Base-by-base conservation (phyloP, 805 yeast species). In the Metschnikowia corniflorae region DNA sequence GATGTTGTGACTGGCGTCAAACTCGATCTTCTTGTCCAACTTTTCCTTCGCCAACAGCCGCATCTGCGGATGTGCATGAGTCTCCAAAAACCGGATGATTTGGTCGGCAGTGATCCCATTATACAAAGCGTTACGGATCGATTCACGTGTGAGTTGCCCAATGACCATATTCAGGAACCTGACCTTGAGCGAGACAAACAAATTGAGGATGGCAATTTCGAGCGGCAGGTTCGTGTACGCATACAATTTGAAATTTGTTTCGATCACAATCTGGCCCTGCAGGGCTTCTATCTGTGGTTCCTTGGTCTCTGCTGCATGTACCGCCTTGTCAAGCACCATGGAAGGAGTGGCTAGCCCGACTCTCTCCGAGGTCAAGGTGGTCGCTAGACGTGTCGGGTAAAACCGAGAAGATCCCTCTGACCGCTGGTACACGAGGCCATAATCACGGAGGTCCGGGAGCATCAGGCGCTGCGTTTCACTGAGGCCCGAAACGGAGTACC, bases 91-190 rank as follows among this genome's bases (percentile, higher is more conserved):
- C 46, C 86, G 78, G 43, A 93, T 83, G 49, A 93, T 86, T 57
- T 93, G 98, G 25, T 88, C 96, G 0, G 97, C 91, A 0, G 96
- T 85, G 50, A 93, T 93, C 19, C 98, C 98, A 50, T 84, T 86
- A 27, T 69, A 57, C 25, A 93, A 63, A 0, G 98, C 98, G 36
- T 75, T 69, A 42, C 97, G 71, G 15, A 93, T 81, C 0, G 96
- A 86, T 51, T 91, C 97, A 58, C 97, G 77, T 5, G 97, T 89
- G 40, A 93, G 75, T 46, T 85, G 87, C 2, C 98, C 98, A 4
- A 93, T 78, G 3, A 93, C 96, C 82, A 93, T 80, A 56, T 93
- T 93, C 10, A 88, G 70, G 58, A 93, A 93, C 42, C 98, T 70
- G 0, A 94, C 75, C 47, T 78, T 82, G 42, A 93, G 63, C 54